These are phyloP conservation scores for Solanum microdontum DNA, from an alignment of 257 asterid genomes.

Conservation along the genomic window DNA sequence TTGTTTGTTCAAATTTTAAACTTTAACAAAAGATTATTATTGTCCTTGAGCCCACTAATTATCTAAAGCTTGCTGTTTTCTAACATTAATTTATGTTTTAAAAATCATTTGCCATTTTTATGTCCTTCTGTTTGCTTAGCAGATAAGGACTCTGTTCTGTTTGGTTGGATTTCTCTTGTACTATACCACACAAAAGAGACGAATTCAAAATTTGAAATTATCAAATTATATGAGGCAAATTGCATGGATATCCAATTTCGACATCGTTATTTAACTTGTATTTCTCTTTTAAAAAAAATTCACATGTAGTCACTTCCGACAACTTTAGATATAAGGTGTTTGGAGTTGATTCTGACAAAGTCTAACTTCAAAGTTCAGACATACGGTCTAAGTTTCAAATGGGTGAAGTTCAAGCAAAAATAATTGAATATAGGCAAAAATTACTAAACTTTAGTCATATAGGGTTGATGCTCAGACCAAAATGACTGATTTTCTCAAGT, in stretches of 20 bases:
- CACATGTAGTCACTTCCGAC: neutral
- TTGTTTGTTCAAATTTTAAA: neutral
- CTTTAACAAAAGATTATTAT: conserved; percentile 8
- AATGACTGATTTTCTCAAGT: neutral
- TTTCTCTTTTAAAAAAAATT: neutral
- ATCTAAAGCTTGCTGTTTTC: neutral
- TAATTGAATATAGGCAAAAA: accelerated
- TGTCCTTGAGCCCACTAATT: neutral
- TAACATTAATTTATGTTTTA: neutral
- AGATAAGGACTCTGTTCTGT: neutral
- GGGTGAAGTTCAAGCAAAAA: neutral
- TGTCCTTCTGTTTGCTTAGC: neutral
- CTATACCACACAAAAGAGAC: accelerated
- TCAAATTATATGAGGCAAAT: neutral
- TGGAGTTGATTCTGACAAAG: neutral
- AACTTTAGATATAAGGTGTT: neutral
- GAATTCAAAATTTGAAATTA: neutral
- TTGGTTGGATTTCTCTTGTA: neutral
- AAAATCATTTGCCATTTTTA: neutral
- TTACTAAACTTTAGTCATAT: accelerated
- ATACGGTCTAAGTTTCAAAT: accelerated
- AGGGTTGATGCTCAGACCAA: neutral
- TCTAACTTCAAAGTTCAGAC: neutral
- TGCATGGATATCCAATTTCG: neutral
- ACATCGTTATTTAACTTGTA: neutral